Evolutionary conservation across 23 red algal species (phyloP).

Genomic region (Gracilariopsis chorda): DNA sequence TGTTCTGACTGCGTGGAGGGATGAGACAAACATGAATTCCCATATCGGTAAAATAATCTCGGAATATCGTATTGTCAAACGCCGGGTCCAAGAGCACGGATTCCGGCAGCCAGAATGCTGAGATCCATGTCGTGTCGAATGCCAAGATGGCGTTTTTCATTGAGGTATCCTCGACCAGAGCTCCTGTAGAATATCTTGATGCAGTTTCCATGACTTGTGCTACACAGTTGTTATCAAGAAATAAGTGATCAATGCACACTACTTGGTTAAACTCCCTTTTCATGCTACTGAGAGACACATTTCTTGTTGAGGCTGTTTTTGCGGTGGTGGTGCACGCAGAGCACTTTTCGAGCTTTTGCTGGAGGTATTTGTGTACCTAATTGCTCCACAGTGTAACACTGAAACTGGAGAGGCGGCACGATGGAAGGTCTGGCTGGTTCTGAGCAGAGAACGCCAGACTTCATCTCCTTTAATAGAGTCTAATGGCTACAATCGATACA

Average conservation of each 20-base stretch:
- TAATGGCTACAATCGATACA: no score
- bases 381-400: slow-evolving; percentile 20
- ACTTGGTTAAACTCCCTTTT: neutral
- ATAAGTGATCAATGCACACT: slow-evolving; percentile 27
- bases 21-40: neutral
- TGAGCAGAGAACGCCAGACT: no score
- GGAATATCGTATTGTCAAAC: neutral
- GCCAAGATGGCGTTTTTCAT: neutral
- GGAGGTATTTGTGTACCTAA: neutral
- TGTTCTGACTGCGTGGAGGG: slow-evolving; percentile 8
- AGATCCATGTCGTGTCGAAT: slow-evolving; percentile 14
- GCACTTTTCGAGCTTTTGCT: neutral
- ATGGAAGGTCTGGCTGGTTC: no score
- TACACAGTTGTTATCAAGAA: neutral
- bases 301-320: neutral
- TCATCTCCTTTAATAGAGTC: no score
- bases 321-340: neutral
- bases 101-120: neutral
- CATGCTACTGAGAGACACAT: slow-evolving; percentile 15
- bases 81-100: slow-evolving; percentile 29
- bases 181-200: neutral
- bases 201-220: slow-evolving; percentile 16
- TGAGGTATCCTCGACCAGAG: neutral
- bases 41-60: neutral
- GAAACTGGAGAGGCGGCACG: no score